Evolutionary conservation across 495 filamentous ascomycete species (phyloP).

Genomic region (Xylaria telfairii): DNA sequence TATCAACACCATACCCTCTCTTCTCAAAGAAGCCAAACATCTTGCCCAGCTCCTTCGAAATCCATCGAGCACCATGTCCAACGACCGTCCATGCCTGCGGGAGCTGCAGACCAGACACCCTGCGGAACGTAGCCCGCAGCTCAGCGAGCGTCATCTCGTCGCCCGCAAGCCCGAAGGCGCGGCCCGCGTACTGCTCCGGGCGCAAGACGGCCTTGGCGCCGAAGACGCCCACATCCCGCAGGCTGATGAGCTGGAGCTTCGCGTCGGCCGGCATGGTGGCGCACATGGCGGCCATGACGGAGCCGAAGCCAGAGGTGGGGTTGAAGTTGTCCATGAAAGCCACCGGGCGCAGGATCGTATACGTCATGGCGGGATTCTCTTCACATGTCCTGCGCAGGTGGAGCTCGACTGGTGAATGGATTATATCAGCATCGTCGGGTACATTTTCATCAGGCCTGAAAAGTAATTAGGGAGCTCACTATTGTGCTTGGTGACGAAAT

Average conservation of each 20-base stretch:
- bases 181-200: slow-evolving; percentile 44
- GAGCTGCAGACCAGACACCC: slow-evolving; percentile 53
- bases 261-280: slow-evolving; percentile 45
- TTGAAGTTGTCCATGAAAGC: slow-evolving; percentile 71
- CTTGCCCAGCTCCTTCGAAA: slow-evolving; percentile 54
- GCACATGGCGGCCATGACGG: slow-evolving; percentile 64
- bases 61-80: slow-evolving; percentile 47
- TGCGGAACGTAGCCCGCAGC: slow-evolving; percentile 56
- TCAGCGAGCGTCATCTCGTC: slow-evolving; percentile 64
- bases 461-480: slow-evolving; percentile 53
- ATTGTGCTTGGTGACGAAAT: slow-evolving; percentile 69
- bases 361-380: slow-evolving; percentile 35
- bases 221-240: slow-evolving; percentile 68
- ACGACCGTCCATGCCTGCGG: slow-evolving; percentile 57
- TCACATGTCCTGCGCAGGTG: slow-evolving; percentile 21
- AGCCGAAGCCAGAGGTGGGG: slow-evolving; percentile 56
- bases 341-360: slow-evolving; percentile 65
- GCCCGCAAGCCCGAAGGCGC: slow-evolving; percentile 61
- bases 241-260: slow-evolving; percentile 64
- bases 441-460: background rate
- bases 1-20: slow-evolving; percentile 66
- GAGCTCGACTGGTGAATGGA: background rate
- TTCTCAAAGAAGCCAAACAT: slow-evolving; percentile 73
- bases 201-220: slow-evolving; percentile 61
- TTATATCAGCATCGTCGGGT: background rate